These are phyloP conservation scores for Pulveroboletus frians DNA, from an alignment of 768 basidiomycete species.

Conservation along the genomic window DNA sequence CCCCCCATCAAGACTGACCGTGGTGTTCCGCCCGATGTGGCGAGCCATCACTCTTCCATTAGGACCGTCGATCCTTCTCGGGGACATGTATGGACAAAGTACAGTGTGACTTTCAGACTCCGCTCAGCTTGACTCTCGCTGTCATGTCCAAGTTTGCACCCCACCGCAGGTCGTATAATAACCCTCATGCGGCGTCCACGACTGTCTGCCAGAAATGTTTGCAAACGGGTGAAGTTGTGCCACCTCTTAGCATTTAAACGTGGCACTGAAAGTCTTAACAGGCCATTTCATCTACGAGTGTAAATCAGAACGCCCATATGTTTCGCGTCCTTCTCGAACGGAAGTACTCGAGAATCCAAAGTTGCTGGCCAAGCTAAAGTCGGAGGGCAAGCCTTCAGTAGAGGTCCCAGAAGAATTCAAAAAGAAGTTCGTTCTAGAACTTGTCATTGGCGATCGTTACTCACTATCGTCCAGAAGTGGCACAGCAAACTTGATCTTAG, in stretches of 20 bases:
- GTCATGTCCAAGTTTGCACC: slow-evolving; percentile 82
- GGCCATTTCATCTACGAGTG: slow-evolving; percentile 94
- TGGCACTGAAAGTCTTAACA: slow-evolving; percentile 17
- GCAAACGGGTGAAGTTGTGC: slow-evolving; percentile 42
- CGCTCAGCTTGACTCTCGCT: neutral
- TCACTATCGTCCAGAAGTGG: slow-evolving; percentile 47
- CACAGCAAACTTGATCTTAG: slow-evolving; percentile 80
- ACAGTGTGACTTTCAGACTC: slow-evolving; percentile 2
- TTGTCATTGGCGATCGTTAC: neutral
- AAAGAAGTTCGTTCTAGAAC: slow-evolving; percentile 49
- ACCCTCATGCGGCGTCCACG: slow-evolving; percentile 55
- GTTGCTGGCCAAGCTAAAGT: slow-evolving; percentile 59
- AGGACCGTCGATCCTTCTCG: slow-evolving; percentile 13
- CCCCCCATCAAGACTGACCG: slow-evolving; percentile 51
- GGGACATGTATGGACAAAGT: slow-evolving; percentile 6
- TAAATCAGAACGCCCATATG: slow-evolving; percentile 74
- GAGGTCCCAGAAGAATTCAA: slow-evolving; percentile 92
- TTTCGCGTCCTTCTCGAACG: slow-evolving; percentile 85
- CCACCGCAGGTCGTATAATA: slow-evolving; percentile 56
- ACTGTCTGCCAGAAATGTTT: slow-evolving; percentile 86
- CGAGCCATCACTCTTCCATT: slow-evolving; percentile 1
- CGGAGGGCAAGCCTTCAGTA: slow-evolving; percentile 68
- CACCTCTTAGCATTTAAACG: slow-evolving; percentile 1
- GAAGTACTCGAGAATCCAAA: slow-evolving; percentile 79
- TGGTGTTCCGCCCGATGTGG: neutral